Conservation (phyloP, 2,329 filamentous ascomycete genomes). For the Scedosporium minutisporum region DNA sequence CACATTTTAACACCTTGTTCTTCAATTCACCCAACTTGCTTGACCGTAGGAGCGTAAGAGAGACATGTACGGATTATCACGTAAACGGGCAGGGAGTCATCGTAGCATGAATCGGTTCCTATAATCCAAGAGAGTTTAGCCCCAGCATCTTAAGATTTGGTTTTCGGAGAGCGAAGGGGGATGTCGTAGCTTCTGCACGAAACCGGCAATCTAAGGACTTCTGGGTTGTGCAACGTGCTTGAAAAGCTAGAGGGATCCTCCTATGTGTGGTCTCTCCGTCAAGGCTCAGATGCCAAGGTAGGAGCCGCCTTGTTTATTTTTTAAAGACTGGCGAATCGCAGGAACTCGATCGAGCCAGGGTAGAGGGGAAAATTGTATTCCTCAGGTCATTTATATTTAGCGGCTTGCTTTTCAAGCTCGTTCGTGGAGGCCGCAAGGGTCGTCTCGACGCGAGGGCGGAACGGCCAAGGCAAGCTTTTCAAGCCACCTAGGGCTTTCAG, state of each 20-base stretch:
- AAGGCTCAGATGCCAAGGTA: too few species aligned
- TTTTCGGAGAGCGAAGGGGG: neutral
- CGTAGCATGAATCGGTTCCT: neutral
- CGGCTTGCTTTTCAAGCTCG: too few species aligned
- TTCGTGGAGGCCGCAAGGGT: too few species aligned
- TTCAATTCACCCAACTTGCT: neutral
- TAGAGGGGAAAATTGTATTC: too few species aligned
- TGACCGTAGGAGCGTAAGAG: neutral
- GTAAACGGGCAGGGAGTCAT: neutral
- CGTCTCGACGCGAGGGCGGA: too few species aligned
- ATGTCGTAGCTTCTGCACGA: neutral
- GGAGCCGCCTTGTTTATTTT: too few species aligned
- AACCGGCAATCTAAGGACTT: neutral
- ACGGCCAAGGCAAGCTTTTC: neutral
- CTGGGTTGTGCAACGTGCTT: neutral
- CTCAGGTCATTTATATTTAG: too few species aligned
- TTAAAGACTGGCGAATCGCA: too few species aligned
- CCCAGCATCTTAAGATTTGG: neutral
- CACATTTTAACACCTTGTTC: neutral
- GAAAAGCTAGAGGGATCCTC: neutral
- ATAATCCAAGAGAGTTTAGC: neutral
- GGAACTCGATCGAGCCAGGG: too few species aligned
- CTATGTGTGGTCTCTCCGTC: too few species aligned
- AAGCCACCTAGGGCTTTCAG: neutral
- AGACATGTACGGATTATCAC: neutral